Evolutionary conservation across 805 yeast species (phyloP).

Genomic region (Brettanomyces sp.): DNA sequence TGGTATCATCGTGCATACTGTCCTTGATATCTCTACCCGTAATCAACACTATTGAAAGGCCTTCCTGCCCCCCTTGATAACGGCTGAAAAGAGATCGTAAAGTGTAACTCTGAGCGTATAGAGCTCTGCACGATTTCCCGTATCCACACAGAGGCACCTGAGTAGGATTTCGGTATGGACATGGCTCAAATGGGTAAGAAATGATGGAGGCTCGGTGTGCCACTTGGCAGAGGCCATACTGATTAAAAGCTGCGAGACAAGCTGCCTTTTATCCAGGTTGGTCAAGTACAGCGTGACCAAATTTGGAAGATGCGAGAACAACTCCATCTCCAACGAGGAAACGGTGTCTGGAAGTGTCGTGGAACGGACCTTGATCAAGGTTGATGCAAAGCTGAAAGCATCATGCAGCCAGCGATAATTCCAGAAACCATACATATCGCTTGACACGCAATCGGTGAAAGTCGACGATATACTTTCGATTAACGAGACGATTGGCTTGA

Average conservation of each 20-base stretch:
- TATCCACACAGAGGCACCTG: constrained; percentile 48
- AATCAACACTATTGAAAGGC: constrained; percentile 59
- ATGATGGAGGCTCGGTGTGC: constrained; percentile 60
- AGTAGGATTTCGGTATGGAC: constrained; percentile 50
- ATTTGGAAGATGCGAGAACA: constrained; percentile 47
- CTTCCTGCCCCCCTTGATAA: constrained; percentile 71
- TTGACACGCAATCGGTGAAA: constrained; percentile 3
- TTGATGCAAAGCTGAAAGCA: constrained; percentile 46
- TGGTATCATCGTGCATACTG: constrained; percentile 7
- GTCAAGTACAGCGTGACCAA: constrained; percentile 51
- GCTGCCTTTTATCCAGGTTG: constrained; percentile 36
- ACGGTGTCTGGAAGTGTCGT: constrained; percentile 34
- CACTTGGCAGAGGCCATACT: constrained; percentile 47
- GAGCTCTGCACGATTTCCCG: constrained; percentile 47
- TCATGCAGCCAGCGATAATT: constrained; percentile 39
- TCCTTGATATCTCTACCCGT: constrained; percentile 45
- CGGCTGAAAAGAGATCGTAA: constrained; percentile 57
- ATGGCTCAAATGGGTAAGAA: constrained; percentile 74
- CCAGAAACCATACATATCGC: constrained; percentile 37
- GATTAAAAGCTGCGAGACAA: constrained; percentile 47
- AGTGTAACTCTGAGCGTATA: constrained; percentile 43
- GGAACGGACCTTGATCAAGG: constrained; percentile 50
- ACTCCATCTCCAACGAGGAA: constrained; percentile 53
- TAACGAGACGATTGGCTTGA: constrained; percentile 42
- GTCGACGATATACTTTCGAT: constrained; percentile 36